Base-by-base conservation (phyloP, 2,329 filamentous ascomycete genomes). In the Curvularia spicifera region DNA sequence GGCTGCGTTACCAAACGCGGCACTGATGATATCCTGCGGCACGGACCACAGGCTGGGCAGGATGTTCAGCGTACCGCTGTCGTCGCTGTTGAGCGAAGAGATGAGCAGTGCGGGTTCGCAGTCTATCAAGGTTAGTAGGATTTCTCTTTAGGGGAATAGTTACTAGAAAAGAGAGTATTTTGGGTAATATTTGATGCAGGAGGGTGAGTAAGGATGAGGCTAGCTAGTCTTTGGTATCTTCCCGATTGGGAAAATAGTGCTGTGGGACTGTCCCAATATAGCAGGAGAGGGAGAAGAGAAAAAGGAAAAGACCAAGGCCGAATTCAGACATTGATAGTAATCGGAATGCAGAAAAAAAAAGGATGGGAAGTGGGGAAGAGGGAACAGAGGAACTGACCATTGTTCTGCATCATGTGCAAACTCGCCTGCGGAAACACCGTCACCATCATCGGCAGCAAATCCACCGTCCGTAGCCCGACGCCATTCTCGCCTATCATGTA, bases 401-500 rank as follows among this genome's bases (percentile, higher is more conserved):
- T 79, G 65, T 83, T 83, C 63, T 79, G 78, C 82, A 84, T 84
- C 51, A 75, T 77, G 64, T 84, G 82, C 46, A 84, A 62, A 59
- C 77, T 79, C 1, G 74, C 82, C 13, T 69, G 69, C 0, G 82
- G 83, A 61, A 84, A 85, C 20, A 84, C 76, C 0, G 82, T 84
- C 73, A 82, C 80, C 59, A 79, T 76, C 18, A 79, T 79, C 1
- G 80, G 75, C 3, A 70, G 75, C 37, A 84, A 71, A 1, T 72
- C 76, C 15, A 78, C 74, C 31, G 64, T 75, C 4, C 84, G 74
- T 1, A 78, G 72, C 8, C 72, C 71, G 0, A 80, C 81, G 2
- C 81, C 82, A 56, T 84, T 84, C 69, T 84, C 82, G 52, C 79
- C 75, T 43, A 80, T 77, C 81, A 84, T 84, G 67, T 77, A 84